phyloP scores from a whole-genome alignment of 2,329 filamentous ascomycete species.

The Beauveria varroae region DNA sequence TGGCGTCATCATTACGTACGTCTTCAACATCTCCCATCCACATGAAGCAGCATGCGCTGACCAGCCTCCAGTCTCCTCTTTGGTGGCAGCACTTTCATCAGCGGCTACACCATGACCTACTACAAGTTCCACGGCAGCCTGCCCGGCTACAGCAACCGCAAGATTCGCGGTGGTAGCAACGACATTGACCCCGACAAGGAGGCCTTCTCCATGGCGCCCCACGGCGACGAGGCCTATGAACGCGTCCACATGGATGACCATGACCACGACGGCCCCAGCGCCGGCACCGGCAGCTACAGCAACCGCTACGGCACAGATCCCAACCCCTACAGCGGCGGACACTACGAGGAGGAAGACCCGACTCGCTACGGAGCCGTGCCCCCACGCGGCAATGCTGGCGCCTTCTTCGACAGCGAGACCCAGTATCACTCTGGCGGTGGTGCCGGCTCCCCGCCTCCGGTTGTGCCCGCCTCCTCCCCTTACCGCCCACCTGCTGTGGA shows the following conservation, averaged over 20 bases:
- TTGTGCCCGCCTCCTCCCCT: conserved; percentile 14
- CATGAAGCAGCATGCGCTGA: conserved; percentile 3
- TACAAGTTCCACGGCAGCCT: conserved; percentile 54
- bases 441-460: conserved; percentile 1
- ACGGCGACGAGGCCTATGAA: conserved; percentile 59
- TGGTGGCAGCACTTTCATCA: conserved; percentile 44
- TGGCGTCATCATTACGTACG: conserved; percentile 56
- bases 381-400: conserved; percentile 24
- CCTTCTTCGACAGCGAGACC: conserved; percentile 43
- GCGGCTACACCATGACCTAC: conserved; percentile 53
- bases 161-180: conserved; percentile 30
- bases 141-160: conserved; percentile 51
- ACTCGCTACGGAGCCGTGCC: conserved; percentile 32
- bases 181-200: conserved; percentile 64
- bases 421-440: conserved; percentile 34
- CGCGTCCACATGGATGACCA: conserved; percentile 52
- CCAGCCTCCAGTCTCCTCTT: conserved; percentile 45
- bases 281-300: conserved; percentile 21
- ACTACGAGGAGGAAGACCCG: conserved; percentile 30
- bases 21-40: conserved; percentile 12
- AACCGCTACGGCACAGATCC: conserved; percentile 27
- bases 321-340: conserved; percentile 29
- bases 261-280: conserved; percentile 29
- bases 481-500: conserved; percentile 19
- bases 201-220: conserved; percentile 60